phyloP scores from a whole-genome alignment of 2,329 filamentous ascomycete genomes.

The Pseudogymnoascus pannorum region DNA sequence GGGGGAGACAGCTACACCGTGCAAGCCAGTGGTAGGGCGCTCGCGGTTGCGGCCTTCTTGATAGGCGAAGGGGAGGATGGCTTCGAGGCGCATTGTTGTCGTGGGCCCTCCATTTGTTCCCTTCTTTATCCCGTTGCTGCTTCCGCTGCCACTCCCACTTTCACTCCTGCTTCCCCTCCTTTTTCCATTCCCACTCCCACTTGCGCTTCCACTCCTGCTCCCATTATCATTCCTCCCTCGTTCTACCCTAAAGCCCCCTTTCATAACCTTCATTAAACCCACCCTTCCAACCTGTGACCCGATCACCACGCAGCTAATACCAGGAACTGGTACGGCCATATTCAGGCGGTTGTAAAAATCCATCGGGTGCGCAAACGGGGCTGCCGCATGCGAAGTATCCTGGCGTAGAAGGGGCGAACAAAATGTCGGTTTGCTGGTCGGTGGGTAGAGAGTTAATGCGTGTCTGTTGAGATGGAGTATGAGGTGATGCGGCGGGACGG shows the following conservation, averaged over 20 bases:
- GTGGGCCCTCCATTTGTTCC: constrained; percentile 1
- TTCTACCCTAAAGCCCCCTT: constrained; percentile 24
- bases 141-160: no score
- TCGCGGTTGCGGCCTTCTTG: background rate
- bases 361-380: background rate
- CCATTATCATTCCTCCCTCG: no score
- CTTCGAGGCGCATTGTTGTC: constrained; percentile 43
- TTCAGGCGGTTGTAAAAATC: constrained; percentile 45
- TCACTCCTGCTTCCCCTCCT: no score
- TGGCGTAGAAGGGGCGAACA: background rate
- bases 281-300: constrained; percentile 62
- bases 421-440: background rate
- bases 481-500: background rate
- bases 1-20: constrained; percentile 62
- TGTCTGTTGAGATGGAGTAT: background rate
- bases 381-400: background rate
- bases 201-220: no score
- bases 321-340: constrained; percentile 58
- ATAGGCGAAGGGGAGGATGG: constrained; percentile 38
- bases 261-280: constrained; percentile 53
- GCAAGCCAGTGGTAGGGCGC: constrained; percentile 44
- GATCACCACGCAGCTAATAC: constrained; percentile 61
- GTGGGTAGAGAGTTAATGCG: background rate
- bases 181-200: background rate
- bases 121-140: constrained; percentile 10